Conservation (phyloP, 2,329 filamentous ascomycete species). For the Diaporthe vexans region DNA sequence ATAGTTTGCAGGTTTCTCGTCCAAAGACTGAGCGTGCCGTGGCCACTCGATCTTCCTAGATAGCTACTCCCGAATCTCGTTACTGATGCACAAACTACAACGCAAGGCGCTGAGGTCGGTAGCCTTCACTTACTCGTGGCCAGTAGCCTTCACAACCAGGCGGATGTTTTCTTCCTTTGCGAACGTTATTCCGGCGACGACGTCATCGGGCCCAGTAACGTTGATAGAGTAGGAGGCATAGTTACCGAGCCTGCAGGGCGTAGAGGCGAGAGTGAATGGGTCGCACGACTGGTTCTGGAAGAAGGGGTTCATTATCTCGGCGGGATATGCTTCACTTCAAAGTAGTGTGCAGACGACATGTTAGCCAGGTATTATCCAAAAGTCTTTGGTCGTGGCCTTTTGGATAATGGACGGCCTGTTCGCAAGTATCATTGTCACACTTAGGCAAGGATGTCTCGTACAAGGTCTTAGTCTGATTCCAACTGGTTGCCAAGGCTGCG, state of each 20-base stretch:
- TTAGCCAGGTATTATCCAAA: too few relatives aligned
- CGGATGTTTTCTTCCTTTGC: slow-evolving; percentile 55
- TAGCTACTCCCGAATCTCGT: slow-evolving; percentile 42
- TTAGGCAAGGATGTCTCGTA: too few relatives aligned
- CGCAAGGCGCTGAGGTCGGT: too few relatives aligned
- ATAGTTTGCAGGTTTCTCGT: slow-evolving; percentile 63
- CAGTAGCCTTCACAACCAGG: slow-evolving; percentile 59
- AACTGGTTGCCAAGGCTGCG: too few relatives aligned
- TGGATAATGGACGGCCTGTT: too few relatives aligned
- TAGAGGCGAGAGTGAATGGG: slow-evolving; percentile 49
- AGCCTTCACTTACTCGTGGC: slow-evolving; percentile 53
- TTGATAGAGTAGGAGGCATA: slow-evolving; percentile 52
- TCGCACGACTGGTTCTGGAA: slow-evolving; percentile 46
- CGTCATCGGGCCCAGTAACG: slow-evolving; percentile 46
- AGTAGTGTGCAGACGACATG: too few relatives aligned
- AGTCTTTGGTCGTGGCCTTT: too few relatives aligned
- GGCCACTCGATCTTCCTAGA: slow-evolving; percentile 56
- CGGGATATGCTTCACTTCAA: neutral
- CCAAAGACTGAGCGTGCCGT: slow-evolving; percentile 60
- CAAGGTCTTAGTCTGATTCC: too few relatives aligned
- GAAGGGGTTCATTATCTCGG: slow-evolving; percentile 53
- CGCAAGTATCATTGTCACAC: too few relatives aligned
- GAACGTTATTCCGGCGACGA: slow-evolving; percentile 52
- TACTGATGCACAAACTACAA: too few relatives aligned
- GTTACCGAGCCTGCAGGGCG: slow-evolving; percentile 55